Percentiles rank a stretch among this genome's conserved stretches.
phyloP scores from a whole-genome alignment of 169 alveolate genomes.

The Theileria sp. region DNA sequence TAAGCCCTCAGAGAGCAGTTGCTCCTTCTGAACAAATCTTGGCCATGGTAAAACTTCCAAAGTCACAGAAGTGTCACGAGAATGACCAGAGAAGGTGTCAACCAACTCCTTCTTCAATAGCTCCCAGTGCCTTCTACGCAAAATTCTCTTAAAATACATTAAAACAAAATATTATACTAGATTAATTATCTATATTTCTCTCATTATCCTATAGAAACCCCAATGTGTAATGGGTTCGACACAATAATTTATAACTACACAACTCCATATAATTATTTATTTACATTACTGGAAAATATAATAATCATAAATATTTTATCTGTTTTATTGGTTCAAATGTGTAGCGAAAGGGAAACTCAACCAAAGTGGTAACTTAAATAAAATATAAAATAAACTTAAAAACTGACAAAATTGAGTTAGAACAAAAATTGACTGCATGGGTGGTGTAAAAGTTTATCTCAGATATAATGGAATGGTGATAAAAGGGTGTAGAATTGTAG shows the following conservation, averaged over 20 bases:
- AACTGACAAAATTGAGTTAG: not conserved
- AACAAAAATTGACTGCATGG: not conserved
- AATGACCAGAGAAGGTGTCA: slow-evolving; percentile 34
- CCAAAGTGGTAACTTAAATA: not conserved
- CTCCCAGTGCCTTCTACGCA: slow-evolving; percentile 58
- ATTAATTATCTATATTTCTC: not conserved
- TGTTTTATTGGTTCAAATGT: not conserved
- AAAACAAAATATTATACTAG: not conserved
- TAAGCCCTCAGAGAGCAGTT: slow-evolving; percentile 49
- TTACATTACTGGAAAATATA: not conserved
- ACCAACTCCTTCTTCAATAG: slow-evolving; percentile 42
- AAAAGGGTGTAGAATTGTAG: not conserved
- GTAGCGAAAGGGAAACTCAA: not conserved
- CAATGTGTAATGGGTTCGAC: not conserved
- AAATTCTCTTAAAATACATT: slow-evolving; percentile 51
- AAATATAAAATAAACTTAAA: no score
- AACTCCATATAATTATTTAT: not conserved
- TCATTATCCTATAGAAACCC: not conserved
- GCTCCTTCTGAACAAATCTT: slow-evolving; percentile 61
- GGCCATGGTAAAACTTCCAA: slow-evolving; percentile 58
- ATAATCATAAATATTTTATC: no score
- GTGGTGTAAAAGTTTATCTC: not conserved
- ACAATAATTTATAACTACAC: not conserved
- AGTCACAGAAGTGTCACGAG: slow-evolving; percentile 47
- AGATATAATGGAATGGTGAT: not conserved